Conservation (phyloP, 345 rosid genomes). For the Leavenworthia alabamica region DNA sequence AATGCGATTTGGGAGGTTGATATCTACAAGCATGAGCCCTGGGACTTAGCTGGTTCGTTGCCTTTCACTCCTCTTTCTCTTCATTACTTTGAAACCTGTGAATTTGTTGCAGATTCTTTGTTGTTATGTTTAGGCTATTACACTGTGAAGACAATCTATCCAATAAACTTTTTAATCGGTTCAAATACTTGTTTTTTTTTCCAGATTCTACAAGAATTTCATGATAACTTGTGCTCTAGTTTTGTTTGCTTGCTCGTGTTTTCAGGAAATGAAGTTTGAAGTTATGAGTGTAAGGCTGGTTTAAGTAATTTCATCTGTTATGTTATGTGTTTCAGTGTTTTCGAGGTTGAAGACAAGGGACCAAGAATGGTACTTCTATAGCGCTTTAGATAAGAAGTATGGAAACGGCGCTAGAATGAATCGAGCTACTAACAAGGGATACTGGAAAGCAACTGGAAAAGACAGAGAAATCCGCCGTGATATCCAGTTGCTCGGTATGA, state of each 20-base stretch:
- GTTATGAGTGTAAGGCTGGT: neutral
- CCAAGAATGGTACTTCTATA: slow-evolving; percentile 92
- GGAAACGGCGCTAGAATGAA: slow-evolving; percentile 88
- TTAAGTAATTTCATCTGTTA: neutral
- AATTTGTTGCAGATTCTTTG: neutral
- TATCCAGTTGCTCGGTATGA: slow-evolving; percentile 52
- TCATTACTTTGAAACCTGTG: neutral
- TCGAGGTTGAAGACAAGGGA: slow-evolving; percentile 77
- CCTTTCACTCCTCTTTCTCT: neutral
- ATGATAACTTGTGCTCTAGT: neutral
- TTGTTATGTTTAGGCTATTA: slow-evolving; percentile 10
- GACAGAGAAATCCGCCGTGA: slow-evolving; percentile 63
- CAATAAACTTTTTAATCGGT: no score
- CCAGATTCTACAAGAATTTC: no score
- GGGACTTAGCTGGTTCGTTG: slow-evolving; percentile 62
- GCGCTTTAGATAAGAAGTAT: slow-evolving; percentile 74
- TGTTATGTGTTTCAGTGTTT: slow-evolving; percentile 34
- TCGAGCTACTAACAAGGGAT: slow-evolving; percentile 66
- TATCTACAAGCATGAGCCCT: slow-evolving; percentile 78
- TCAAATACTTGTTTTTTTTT: no score
- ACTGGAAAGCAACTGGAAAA: slow-evolving; percentile 95
- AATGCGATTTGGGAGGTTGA: slow-evolving; percentile 70
- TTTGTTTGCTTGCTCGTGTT: no score
- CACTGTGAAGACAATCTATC: no score
- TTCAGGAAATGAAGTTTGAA: slow-evolving; percentile 25